Evolutionary conservation across 75 land plant genomes (phyloP).

Genomic region (Pinus albicaulis): DNA sequence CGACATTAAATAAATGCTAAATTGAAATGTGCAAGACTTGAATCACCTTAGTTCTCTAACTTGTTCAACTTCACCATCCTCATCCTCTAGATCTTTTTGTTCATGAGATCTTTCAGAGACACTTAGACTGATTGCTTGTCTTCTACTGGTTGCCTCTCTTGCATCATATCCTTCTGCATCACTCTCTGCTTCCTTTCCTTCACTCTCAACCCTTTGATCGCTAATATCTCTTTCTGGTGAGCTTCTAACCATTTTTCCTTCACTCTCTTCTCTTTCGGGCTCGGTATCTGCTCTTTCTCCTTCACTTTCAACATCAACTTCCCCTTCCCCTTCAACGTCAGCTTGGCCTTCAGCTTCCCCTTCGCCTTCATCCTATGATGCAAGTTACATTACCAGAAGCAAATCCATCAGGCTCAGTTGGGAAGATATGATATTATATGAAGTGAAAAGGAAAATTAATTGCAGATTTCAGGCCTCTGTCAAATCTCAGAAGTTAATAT

Average conservation of each 20-base stretch:
- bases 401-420: background rate
- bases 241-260: conserved; percentile 64
- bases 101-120: conserved; percentile 77
- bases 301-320: conserved; percentile 75
- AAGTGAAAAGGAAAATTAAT: too few relatives aligned
- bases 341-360: conserved; percentile 46
- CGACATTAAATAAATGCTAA: background rate
- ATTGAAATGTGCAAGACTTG: background rate
- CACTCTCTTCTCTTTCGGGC: conserved; percentile 68
- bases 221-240: conserved; percentile 59
- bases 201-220: conserved; percentile 56
- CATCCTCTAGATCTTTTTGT: conserved; percentile 46
- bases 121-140: conserved; percentile 59
- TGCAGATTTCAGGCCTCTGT: too few relatives aligned
- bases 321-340: conserved; percentile 75
- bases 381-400: background rate
- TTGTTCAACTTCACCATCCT: conserved; percentile 67
- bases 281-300: conserved; percentile 67
- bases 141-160: conserved; percentile 55
- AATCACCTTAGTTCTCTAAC: conserved; percentile 32
- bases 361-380: conserved; percentile 21
- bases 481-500: too few relatives aligned
- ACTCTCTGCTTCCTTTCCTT: conserved; percentile 49
- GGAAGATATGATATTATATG: background rate
- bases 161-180: conserved; percentile 61